These are phyloP conservation scores for Smithsoniella earleae DNA, from an alignment of 163 green algal species.

Conservation along the genomic window DNA sequence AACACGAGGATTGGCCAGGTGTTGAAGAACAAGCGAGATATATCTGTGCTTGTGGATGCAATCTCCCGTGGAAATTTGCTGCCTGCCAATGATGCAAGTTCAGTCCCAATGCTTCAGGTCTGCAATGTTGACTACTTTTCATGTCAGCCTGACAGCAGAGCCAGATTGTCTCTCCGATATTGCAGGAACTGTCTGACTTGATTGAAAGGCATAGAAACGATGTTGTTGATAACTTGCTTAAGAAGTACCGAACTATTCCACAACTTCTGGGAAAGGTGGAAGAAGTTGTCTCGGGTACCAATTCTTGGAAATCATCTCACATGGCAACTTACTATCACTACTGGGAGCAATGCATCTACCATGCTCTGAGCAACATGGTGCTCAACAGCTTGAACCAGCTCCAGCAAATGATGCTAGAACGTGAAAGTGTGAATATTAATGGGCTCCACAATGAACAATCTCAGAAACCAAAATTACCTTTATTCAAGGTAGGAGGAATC, in stretches of 20 bases:
- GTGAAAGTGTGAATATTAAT: too few species aligned
- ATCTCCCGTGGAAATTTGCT: not conserved
- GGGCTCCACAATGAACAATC: too few species aligned
- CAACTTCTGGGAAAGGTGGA: conserved; percentile 76
- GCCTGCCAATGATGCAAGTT: not conserved
- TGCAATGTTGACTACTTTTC: too few species aligned
- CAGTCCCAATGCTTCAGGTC: conserved; percentile 9
- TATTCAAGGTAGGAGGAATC: too few species aligned
- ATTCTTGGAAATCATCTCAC: conserved; percentile 62
- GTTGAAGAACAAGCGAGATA: conserved; percentile 39
- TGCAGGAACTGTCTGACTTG: conserved; percentile 72
- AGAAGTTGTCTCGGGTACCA: conserved; percentile 70
- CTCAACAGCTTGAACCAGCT: conserved; percentile 58
- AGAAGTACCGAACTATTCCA: conserved; percentile 67
- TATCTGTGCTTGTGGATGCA: not conserved
- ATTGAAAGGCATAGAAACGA: conserved; percentile 59
- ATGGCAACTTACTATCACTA: conserved; percentile 71
- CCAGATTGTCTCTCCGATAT: too few species aligned
- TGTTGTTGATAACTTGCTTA: conserved; percentile 59
- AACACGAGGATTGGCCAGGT: conserved; percentile 33
- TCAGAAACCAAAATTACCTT: too few species aligned
- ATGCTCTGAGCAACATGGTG: conserved; percentile 69
- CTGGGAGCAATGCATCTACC: conserved; percentile 79
- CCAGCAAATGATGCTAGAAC: conserved; percentile 39
- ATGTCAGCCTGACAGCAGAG: too few species aligned